A percentile compares a stretch with the other conserved stretches of the same genome.
phyloP scores from a whole-genome alignment of 768 basidiomycete species.

The Termitomyces sp. region DNA sequence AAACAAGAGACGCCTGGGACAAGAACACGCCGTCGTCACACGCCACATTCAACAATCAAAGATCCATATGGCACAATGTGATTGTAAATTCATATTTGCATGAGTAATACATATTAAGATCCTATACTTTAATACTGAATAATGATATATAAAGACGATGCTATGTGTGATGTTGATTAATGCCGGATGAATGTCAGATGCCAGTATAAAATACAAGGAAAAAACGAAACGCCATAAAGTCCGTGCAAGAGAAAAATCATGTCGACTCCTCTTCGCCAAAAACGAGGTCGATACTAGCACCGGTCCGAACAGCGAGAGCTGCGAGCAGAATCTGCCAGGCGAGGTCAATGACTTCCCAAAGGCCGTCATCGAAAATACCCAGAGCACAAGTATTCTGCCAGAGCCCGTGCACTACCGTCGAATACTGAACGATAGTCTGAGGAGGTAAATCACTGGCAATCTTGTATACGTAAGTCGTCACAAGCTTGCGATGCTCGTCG shows the following conservation, averaged over 20 bases:
- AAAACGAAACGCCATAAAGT: neutral
- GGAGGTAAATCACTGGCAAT: constrained; percentile 36
- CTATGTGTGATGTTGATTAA: neutral
- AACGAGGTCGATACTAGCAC: constrained; percentile 21
- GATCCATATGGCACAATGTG: neutral
- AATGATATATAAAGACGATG: neutral
- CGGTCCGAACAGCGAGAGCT: constrained; percentile 49
- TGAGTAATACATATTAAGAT: neutral
- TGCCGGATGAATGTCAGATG: neutral
- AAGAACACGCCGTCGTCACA: too few relatives aligned
- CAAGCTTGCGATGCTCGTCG: constrained; percentile 5
- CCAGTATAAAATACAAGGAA: neutral
- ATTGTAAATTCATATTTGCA: neutral
- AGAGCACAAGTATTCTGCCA: constrained; percentile 70
- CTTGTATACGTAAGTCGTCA: constrained; percentile 22
- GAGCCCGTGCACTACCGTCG: constrained; percentile 57
- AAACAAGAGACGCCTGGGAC: neutral
- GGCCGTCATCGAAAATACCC: constrained; percentile 56
- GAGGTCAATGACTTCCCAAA: constrained; percentile 65
- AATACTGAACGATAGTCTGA: constrained; percentile 39
- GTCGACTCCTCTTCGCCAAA: neutral
- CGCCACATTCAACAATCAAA: neutral
- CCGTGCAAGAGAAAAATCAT: neutral
- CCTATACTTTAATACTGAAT: neutral
- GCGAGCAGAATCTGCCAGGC: constrained; percentile 65